Conservation (phyloP, 345 rosid genomes). For the Hevea brasiliensis region DNA sequence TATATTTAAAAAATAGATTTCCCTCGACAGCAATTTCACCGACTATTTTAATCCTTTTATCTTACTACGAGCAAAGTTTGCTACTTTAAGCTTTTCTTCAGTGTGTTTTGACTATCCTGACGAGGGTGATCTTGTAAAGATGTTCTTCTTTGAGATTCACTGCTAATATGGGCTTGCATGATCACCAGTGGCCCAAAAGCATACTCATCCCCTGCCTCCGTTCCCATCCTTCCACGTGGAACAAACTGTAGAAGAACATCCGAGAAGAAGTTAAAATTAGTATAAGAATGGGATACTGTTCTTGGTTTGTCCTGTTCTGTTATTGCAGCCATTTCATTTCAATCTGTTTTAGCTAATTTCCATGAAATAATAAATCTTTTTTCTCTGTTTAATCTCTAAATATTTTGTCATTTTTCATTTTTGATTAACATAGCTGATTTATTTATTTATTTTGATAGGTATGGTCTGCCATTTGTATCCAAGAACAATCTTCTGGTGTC, state of each 20-base stretch:
- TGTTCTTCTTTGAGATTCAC: background rate
- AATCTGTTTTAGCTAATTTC: too few relatives aligned
- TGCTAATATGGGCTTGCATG: background rate
- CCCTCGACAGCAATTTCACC: too few relatives aligned
- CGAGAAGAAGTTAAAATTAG: too few relatives aligned
- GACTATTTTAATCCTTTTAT: too few relatives aligned
- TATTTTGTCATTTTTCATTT: background rate
- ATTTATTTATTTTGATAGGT: conserved; percentile 40
- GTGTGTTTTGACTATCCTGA: background rate
- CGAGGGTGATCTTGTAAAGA: background rate
- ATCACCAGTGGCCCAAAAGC: background rate
- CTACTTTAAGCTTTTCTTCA: background rate
- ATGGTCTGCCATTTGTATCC: conserved; percentile 91
- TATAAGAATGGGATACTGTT: too few relatives aligned
- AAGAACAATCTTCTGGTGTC: conserved; percentile 70
- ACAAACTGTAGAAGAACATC: too few relatives aligned
- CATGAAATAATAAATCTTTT: background rate
- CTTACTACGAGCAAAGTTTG: too few relatives aligned
- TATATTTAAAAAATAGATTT: too few relatives aligned
- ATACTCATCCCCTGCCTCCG: too few relatives aligned
- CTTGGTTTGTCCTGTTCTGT: background rate
- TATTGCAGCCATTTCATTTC: background rate
- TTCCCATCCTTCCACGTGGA: too few relatives aligned
- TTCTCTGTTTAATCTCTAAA: background rate
- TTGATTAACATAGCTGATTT: background rate